Evolutionary conservation across 1,139 yeast species (phyloP).

Genomic region (Yamadazyma blattariae): DNA sequence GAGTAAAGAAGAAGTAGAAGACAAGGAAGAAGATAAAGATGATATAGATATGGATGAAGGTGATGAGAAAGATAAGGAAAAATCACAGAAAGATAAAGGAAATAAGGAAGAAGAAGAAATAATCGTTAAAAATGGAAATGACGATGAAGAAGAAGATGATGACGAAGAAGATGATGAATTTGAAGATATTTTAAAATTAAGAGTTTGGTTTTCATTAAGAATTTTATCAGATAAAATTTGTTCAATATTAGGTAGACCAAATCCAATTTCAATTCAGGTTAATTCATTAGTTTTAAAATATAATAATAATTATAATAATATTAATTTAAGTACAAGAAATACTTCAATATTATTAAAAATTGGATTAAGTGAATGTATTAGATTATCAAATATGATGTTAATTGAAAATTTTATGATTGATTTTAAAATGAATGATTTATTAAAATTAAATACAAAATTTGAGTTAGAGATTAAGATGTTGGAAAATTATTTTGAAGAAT

Average conservation of each 20-base stretch:
- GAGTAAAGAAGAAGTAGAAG: slow-evolving; percentile 28
- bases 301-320: slow-evolving; percentile 16
- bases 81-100: slow-evolving; percentile 25
- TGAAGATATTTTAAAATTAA: slow-evolving; percentile 33
- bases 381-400: slow-evolving; percentile 48
- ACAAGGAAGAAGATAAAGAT: neutral
- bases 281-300: slow-evolving; percentile 34
- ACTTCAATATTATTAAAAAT: slow-evolving; percentile 36
- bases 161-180: slow-evolving; percentile 25
- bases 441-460: slow-evolving; percentile 38
- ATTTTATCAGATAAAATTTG: slow-evolving; percentile 48
- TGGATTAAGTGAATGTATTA: slow-evolving; percentile 49
- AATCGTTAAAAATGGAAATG: slow-evolving; percentile 8
- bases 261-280: slow-evolving; percentile 52
- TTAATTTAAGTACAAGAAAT: slow-evolving; percentile 22
- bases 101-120: slow-evolving; percentile 14
- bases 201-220: slow-evolving; percentile 51
- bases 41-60: slow-evolving; percentile 1
- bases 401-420: slow-evolving; percentile 52
- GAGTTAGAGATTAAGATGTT: slow-evolving; percentile 37
- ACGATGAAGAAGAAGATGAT: neutral
- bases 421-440: slow-evolving; percentile 37
- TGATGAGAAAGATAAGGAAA: slow-evolving; percentile 1
- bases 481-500: slow-evolving; percentile 16
- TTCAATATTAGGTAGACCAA: slow-evolving; percentile 54